Base-by-base conservation (phyloP, 1,284 basidiomycete species). In the Melampsora occidentalis region DNA sequence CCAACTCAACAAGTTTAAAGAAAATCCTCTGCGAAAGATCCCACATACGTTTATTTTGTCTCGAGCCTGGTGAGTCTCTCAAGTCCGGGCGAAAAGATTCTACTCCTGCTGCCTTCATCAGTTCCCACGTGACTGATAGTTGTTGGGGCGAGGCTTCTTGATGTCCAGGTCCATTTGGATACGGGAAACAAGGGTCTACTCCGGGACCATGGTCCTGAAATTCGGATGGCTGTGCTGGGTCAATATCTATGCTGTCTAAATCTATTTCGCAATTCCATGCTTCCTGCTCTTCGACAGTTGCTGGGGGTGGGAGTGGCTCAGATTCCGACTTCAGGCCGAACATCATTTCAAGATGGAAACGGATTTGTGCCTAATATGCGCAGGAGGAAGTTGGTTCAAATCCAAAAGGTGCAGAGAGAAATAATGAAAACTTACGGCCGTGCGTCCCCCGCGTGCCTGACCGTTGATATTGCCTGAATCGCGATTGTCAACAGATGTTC, bases 151-250 rank as follows among this genome's bases (percentile, higher is more conserved):
- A 62, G 12, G 66, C 64, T 20, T 76, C 39, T 39, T 16, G 28
- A 61, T 76, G 64, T 42, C 72, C 72, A 61, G 72, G 72, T 22
- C 72, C 72, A 20, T 63, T 39, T 16, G 42, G 53, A 51, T 76
- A 76, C 49, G 72, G 72, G 28, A 68, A 76, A 6, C 31, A 31
- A 6, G 72, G 65, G 49, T 76, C 42, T n/a, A 31, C 35, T 53
- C 33, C 35, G 6, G 35, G 35, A 35, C 35, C 35, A 2, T 35
- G 35, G 35, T 35, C 1, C 35, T 35, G 35, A 35, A 35, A 35
- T 35, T 35, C 9, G 35, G 35, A 35, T 35, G 35, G 35, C 2
- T 9, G 35, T 35, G 35, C 35, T 35, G 35, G 35, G 35, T 35
- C 35, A 9, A 35, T 35, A 35, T 9, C 6, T 6, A 35, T 35